phyloP scores from a whole-genome alignment of 2,329 filamentous ascomycete species.

The Ampelomyces quisqualis region DNA sequence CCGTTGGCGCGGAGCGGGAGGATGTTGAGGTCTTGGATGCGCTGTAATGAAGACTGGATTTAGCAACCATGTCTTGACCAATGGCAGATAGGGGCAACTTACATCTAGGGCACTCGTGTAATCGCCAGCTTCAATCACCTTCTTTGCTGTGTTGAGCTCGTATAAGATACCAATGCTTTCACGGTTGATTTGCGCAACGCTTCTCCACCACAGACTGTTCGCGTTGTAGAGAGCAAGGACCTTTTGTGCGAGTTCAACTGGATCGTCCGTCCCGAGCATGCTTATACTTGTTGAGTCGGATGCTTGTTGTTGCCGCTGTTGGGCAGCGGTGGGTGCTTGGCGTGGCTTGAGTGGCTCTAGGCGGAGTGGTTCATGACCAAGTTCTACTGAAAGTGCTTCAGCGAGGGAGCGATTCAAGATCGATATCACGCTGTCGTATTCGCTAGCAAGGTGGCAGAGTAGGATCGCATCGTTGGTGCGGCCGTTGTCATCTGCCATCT shows the following conservation, averaged over 20 bases:
- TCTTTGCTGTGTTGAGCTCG: slow-evolving; percentile 62
- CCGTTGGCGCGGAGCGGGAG: slow-evolving; percentile 75
- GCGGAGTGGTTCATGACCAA: slow-evolving; percentile 77
- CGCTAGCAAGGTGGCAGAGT: slow-evolving; percentile 88
- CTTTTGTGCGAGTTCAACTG: slow-evolving; percentile 61
- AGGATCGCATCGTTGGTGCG: slow-evolving; percentile 91
- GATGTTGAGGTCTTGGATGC: slow-evolving; percentile 72
- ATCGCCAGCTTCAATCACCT: slow-evolving; percentile 57
- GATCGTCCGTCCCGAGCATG: slow-evolving; percentile 67
- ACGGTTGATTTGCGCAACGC: slow-evolving; percentile 60
- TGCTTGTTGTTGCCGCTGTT: slow-evolving; percentile 32
- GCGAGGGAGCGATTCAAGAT: slow-evolving; percentile 89
- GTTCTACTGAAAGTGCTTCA: slow-evolving; percentile 81
- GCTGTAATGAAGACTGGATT: slow-evolving; percentile 42
- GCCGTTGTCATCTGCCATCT: slow-evolving; percentile 90
- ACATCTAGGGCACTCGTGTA: slow-evolving; percentile 66
- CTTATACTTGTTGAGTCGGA: slow-evolving; percentile 55
- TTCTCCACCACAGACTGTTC: slow-evolving; percentile 61
- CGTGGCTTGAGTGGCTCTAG: slow-evolving; percentile 79
- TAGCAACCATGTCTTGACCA: background rate
- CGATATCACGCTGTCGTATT: slow-evolving; percentile 90
- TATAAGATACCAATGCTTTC: slow-evolving; percentile 62
- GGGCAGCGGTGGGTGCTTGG: slow-evolving; percentile 36
- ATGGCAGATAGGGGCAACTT: slow-evolving; percentile 41
- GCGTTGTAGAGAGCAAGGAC: slow-evolving; percentile 64